Evolutionary conservation across 768 basidiomycete genomes (phyloP), one percentile per base, ranked within the genome.

Genomic region (Cyclocybe cylindracea): DNA sequence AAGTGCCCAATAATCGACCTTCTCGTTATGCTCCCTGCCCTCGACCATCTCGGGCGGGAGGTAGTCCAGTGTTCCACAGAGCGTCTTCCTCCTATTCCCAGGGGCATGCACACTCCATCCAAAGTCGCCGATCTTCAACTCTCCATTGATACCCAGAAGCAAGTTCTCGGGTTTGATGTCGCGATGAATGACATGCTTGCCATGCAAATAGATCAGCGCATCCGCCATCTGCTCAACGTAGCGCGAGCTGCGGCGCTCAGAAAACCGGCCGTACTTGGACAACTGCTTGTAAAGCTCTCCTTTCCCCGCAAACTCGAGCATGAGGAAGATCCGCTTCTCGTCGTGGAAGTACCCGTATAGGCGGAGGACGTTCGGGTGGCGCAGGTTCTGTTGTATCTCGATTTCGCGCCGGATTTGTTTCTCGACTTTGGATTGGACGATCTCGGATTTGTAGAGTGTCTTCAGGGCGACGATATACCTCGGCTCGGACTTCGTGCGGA

Each of bases 141-240:
- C 96, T 37, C 96, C 96, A 60, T 94, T 93, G 62, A 98, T 83
- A 10, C 95, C 95, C 10, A 98, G 76, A 32, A 99, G 79, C 44
- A 99, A 71, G 68, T 99, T 99, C 73, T 99, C 96, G 0, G 97
- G 97, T 70, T 99, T 99, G 74, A 99, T 99, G 63, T 99, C 97
- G 32, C 97, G 85, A 68, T 99, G 97, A 45, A 98, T 99, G 63
- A 99, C 94, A 64, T 98, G 95, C 65, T 98, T 99, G 46, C 78
- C 74, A 66, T 99, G 97, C 13, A 98, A 79, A 66, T 99, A 99
- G 9, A 76, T 76, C 41, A 99, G 73, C 3, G 96, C 97, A 68
- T 98, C 96, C 8, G 95, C 90, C 96, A 99, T 98, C 66, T 98
- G 97, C 64, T 93, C 89, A 60, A 98, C 88, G 68, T 99, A 99